phyloP scores from a whole-genome alignment of 306 rosid species.

The barrel medic (Medicago truncatula) region DNA sequence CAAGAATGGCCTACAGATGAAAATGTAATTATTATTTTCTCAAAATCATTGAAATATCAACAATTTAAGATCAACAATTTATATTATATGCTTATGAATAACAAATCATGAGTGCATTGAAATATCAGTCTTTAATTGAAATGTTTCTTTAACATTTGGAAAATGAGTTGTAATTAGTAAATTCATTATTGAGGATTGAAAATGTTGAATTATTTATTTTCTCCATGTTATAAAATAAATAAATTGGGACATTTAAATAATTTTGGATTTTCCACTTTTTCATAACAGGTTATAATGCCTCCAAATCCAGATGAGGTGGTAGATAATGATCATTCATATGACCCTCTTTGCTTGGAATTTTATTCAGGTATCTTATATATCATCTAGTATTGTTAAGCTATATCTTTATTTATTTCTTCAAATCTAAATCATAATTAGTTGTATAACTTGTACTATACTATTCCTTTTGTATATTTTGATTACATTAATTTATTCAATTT shows the following conservation, averaged over 20 bases:
- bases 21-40: constrained; percentile 22
- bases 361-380: constrained; percentile 34
- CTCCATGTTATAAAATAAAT: background rate
- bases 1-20: background rate
- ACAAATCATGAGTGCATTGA: background rate
- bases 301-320: background rate
- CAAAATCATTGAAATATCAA: background rate
- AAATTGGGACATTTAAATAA: background rate
- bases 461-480: too few species aligned
- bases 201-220: background rate
- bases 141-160: background rate
- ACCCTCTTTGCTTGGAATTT: constrained; percentile 39
- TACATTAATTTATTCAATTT: background rate
- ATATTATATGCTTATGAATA: background rate
- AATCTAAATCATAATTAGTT: constrained; percentile 1
- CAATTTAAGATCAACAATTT: too few species aligned
- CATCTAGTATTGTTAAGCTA: background rate
- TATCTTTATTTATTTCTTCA: background rate
- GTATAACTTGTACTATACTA: background rate
- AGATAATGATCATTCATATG: constrained; percentile 33
- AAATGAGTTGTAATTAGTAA: background rate
- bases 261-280: background rate
- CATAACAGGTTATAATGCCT: constrained; percentile 25
- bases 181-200: background rate
- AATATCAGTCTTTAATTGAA: background rate